Evolutionary conservation across 352 stramenopile species (phyloP).

Genomic region (Phytophthora fragariaefolia): DNA sequence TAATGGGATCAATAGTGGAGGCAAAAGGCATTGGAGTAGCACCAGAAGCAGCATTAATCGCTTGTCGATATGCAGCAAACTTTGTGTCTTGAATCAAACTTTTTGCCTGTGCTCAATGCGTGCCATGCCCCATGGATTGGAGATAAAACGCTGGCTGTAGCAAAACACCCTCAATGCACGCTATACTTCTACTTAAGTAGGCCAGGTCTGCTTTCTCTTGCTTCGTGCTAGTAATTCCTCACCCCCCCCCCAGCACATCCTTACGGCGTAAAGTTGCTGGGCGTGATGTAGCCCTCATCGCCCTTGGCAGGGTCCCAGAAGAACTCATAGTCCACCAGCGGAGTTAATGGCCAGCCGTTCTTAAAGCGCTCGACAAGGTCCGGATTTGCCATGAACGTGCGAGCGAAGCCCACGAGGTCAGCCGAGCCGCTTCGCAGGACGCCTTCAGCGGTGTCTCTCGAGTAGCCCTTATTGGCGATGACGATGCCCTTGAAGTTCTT

Average conservation of each 20-base stretch:
- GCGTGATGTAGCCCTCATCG: constrained; percentile 31
- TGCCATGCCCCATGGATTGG: constrained; percentile 56
- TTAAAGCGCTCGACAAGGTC: constrained; percentile 47
- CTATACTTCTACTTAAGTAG: too few relatives aligned
- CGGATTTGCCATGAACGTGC: constrained; percentile 49
- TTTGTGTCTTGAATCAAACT: constrained; percentile 35
- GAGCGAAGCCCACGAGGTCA: constrained; percentile 49
- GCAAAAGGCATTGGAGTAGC: constrained; percentile 35
- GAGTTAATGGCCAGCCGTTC: constrained; percentile 25
- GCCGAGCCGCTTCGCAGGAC: constrained; percentile 22
- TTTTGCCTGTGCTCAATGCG: constrained; percentile 62
- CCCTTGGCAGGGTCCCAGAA: constrained; percentile 35
- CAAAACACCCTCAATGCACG: constrained; percentile 52
- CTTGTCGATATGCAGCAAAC: constrained; percentile 35
- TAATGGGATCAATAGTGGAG: constrained; percentile 30
- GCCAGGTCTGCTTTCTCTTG: too few relatives aligned
- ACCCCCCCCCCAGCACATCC: neutral
- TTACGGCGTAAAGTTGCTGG: constrained; percentile 11
- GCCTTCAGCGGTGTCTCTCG: constrained; percentile 24
- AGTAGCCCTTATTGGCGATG: constrained; percentile 44
- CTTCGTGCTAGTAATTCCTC: neutral
- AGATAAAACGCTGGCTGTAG: constrained; percentile 46
- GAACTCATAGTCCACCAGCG: constrained; percentile 31
- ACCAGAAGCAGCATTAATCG: constrained; percentile 19
- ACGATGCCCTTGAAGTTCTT: constrained; percentile 35